Evolutionary conservation across 495 filamentous ascomycete genomes (phyloP), one percentile per base, ranked within the genome.

Genomic region (Daldinia vernicosa): DNA sequence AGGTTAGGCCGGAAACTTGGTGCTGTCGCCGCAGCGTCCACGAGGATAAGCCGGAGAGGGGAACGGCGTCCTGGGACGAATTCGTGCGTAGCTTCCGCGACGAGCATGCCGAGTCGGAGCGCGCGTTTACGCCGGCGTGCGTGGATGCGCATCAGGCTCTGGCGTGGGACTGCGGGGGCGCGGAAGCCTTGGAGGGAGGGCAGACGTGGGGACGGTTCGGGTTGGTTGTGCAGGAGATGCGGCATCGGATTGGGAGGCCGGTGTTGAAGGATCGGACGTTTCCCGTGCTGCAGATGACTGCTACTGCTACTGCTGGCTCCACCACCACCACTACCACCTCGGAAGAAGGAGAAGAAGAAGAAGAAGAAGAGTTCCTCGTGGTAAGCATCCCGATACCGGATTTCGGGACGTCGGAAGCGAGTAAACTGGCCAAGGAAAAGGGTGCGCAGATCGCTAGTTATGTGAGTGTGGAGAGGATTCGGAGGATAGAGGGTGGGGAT

Each of bases 111-210:
- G 79, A 86, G 77, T 84, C 91, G 67, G 93, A 96, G 79, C 84
- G 79, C 74, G 86, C 86, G 45, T 94, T 92, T 76, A 95, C 91
- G 33, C 91, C 91, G 14, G 85, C 84, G 59, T 86, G 93, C 7
- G 80, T 87, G n/a, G 82, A 81, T 19, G 84, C 86, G 24, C 80
- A 85, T 54, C 70, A 80, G 58, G 77, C 89, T 22, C 69, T 87
- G 72, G 74, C 77, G 12, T 92, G 89, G 90, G 76, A 83, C 32
- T 80, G 79, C 72, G 61, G 70, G 40, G 72, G 78, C 74, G 60
- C 75, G 78, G 65, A 84, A 77, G 75, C 74, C 6, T 60, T 67
- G 17, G 80, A 76, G 59, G 81, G 72, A 28, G 80, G 72, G n/a
- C 45, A 65, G 45, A 74, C 72, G 17, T 88, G 84, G 84, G 79